Conservation (phyloP, 2,329 filamentous ascomycete genomes). For the Fusarium newnesense region DNA sequence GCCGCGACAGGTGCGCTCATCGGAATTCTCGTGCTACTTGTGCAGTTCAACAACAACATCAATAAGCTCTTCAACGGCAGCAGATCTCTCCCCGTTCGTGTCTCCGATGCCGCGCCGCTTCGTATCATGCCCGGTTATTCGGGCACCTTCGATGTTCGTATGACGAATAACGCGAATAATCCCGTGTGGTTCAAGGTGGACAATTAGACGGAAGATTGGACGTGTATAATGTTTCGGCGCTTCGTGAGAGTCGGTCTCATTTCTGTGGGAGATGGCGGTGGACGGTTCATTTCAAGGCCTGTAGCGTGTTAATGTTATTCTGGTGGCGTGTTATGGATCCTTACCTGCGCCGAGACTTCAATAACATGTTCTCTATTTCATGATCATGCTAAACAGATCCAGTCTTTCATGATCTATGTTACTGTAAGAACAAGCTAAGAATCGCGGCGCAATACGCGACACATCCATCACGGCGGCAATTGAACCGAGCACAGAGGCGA, state of each 20-base stretch:
- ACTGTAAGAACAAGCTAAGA: not conserved
- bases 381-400: not conserved
- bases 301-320: not conserved
- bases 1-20: constrained; percentile 28
- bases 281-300: not conserved
- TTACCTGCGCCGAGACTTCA: not conserved
- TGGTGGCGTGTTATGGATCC: not conserved
- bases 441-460: not conserved
- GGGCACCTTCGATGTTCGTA: constrained; percentile 1
- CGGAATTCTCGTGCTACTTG: constrained; percentile 28
- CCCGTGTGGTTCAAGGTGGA: constrained; percentile 21
- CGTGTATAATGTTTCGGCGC: not conserved
- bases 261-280: not conserved
- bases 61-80: constrained; percentile 5
- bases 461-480: not conserved
- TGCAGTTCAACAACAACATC: constrained; percentile 14
- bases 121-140: not conserved
- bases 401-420: not conserved
- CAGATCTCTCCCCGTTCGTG: not conserved
- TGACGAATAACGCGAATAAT: constrained; percentile 1
- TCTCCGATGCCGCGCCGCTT: not conserved
- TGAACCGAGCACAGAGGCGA: not conserved
- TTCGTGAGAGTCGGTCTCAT: not conserved
- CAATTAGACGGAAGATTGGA: not conserved
- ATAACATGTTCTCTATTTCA: not conserved